phyloP scores from a whole-genome alignment of 805 yeast genomes.

The Naumovozyma baii region DNA sequence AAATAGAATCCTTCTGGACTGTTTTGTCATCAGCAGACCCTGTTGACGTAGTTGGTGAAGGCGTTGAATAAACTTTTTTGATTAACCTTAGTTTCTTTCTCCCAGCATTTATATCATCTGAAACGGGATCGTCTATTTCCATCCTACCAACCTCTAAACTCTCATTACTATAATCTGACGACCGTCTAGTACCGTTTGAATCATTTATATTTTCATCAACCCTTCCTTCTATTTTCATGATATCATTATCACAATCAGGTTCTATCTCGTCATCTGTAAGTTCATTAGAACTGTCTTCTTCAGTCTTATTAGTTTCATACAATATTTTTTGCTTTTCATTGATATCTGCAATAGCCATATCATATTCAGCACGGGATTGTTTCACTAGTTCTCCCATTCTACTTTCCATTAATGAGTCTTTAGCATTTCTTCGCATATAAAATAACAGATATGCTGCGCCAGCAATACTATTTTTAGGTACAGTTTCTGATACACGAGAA shows the following conservation, averaged over 20 bases:
- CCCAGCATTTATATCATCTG: constrained; percentile 12
- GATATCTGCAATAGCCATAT: constrained; percentile 15
- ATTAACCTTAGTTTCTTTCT: constrained; percentile 24
- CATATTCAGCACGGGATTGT: constrained; percentile 33
- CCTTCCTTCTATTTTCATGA: neutral
- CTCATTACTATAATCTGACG: constrained; percentile 12
- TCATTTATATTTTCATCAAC: neutral
- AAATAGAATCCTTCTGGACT: neutral
- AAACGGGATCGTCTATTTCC: constrained; percentile 4
- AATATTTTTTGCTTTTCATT: constrained; percentile 18
- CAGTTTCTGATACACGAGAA: constrained; percentile 54
- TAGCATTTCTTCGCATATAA: constrained; percentile 46
- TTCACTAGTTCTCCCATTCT: constrained; percentile 34
- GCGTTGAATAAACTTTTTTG: constrained; percentile 15
- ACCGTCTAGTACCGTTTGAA: neutral
- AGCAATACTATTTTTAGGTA: constrained; percentile 51
- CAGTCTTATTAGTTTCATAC: constrained; percentile 20
- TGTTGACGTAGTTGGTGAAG: neutral
- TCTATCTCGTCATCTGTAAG: constrained; percentile 7
- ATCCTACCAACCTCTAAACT: constrained; percentile 21
- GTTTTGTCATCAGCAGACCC: neutral
- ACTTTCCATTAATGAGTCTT: constrained; percentile 38
- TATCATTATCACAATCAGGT: neutral
- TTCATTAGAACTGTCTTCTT: constrained; percentile 3
- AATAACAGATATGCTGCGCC: constrained; percentile 84